Conservation (phyloP, 768 basidiomycete species). For the Tricholoma matsutake region DNA sequence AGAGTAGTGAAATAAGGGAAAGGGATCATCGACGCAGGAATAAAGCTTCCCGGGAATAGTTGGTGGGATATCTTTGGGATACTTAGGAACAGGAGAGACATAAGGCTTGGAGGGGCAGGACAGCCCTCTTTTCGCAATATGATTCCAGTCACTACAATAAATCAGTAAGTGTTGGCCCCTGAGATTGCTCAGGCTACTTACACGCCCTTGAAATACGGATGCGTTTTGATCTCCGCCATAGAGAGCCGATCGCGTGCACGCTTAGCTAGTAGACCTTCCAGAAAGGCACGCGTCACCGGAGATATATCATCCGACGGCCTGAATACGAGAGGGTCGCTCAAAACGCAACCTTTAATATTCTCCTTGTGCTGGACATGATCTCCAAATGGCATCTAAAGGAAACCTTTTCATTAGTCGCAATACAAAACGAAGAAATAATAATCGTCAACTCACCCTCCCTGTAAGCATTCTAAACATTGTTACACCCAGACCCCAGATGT, state of each 20-base stretch:
- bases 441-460: neutral
- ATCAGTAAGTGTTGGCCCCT: neutral
- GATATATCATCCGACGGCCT: neutral
- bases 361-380: neutral
- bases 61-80: neutral
- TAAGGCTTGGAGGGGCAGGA: neutral
- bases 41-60: neutral
- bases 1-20: neutral
- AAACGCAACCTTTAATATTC: neutral
- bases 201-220: constrained; percentile 1
- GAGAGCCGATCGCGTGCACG: neutral
- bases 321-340: neutral
- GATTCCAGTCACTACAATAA: neutral
- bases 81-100: neutral
- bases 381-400: constrained; percentile 3
- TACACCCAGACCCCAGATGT: constrained; percentile 3
- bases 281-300: neutral
- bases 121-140: neutral
- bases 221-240: neutral
- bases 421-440: neutral
- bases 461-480: constrained; percentile 2
- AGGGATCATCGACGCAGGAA: neutral
- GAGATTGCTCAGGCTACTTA: neutral
- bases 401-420: neutral
- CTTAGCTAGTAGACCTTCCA: constrained; percentile 1